Base-by-base conservation (phyloP, 495 filamentous ascomycete genomes). In the Penicillium dipodomyicola region DNA sequence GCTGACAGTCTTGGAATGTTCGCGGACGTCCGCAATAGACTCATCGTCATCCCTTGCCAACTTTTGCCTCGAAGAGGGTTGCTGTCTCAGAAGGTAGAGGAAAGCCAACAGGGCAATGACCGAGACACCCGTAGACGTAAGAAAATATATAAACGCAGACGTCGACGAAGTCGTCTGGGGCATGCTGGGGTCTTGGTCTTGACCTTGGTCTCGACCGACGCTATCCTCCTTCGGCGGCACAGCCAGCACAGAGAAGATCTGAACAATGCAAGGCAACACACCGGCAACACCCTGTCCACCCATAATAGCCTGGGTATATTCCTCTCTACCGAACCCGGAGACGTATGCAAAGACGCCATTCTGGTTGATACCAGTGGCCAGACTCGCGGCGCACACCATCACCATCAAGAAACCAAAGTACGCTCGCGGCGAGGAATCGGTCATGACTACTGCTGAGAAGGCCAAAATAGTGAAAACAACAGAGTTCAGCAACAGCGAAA, bases 271-370 rank as follows among this genome's bases (percentile, higher is more conserved):
- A 0, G 94, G 95, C 14, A 97, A 78, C 4, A 99, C 92, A 32
- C 94, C 94, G 1, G 94, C 92, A 7, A 97, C 78, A 15, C 85
- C 95, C 69, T 99, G 94, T 9, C 94, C 94, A 23, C 85, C 85
- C 95, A 99, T 97, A 69, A 97, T 92, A 19, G 87, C 94, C 70
- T 97, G 92, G 48, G 89, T 96, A 73, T 96, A 97, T 62, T 91
- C 86, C 15, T 87, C 82, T 49, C 87, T 72, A 19, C 86, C 90
- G 60, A 96, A 96, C 27, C 87, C 87, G 8, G 90, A 82, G 11
- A 90, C 92, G 65, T 92, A 97, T 7, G 95, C 88, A 70, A 97
- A 97, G 33, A 92, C 84, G 46, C 95, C 94, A 69, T 97, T 97
- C 74, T 97, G 94, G 67, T 87, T 89, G 52, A 97, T 77, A 0